Evolutionary conservation across 495 filamentous ascomycete species (phyloP).

Genomic region (Coniosporium apollinis): DNA sequence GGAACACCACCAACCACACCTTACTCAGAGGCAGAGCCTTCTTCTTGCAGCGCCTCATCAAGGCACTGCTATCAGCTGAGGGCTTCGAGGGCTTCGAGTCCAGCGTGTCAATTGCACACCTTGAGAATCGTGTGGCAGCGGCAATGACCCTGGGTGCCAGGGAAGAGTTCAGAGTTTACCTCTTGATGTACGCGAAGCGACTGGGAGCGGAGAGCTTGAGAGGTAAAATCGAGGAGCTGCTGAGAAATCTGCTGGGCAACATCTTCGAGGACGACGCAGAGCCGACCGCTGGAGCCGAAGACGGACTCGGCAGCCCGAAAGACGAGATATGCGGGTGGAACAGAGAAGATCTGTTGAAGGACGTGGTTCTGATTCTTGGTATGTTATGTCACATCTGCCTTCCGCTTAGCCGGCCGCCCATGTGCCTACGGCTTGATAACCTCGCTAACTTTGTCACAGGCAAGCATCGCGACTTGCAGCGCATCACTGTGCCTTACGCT

Average conservation of each 20-base stretch:
- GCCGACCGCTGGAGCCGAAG: conserved; percentile 28
- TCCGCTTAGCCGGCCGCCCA: no score
- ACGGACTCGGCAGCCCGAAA: conserved; percentile 40
- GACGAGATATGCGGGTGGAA: conserved; percentile 78
- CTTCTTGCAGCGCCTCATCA: conserved; percentile 76
- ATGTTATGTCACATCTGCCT: conserved; percentile 23
- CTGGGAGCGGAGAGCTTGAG: conserved; percentile 78
- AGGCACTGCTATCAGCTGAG: conserved; percentile 64
- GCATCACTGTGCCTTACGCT: conserved; percentile 15
- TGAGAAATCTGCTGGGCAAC: conserved; percentile 63
- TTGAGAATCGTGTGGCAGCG: conserved; percentile 88
- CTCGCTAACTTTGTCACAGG: background rate
- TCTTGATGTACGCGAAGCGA: conserved; percentile 92
- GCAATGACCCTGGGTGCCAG: conserved; percentile 68
- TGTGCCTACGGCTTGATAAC: background rate
- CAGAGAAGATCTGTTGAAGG: conserved; percentile 66
- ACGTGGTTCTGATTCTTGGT: conserved; percentile 85
- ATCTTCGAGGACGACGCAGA: conserved; percentile 34
- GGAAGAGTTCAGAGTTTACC: conserved; percentile 79
- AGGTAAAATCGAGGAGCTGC: conserved; percentile 78
- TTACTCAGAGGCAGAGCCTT: conserved; percentile 83
- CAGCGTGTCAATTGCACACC: conserved; percentile 77
- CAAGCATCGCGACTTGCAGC: conserved; percentile 13
- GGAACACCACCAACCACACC: conserved; percentile 83
- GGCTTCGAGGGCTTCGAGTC: conserved; percentile 88